Evolutionary conservation across 306 rosid genomes (phyloP).

Genomic region (peach (Prunus persica)): Prunus_persica_NCBIv2 NC_034014.1:184501-185000

Average conservation of each 20-base stretch:
- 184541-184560: constrained; percentile 64
- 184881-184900: background rate
- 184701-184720: background rate
- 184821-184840: background rate
- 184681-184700: background rate
- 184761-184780: background rate
- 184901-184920: background rate
- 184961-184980: background rate
- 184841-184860: background rate
- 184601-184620: constrained; percentile 38
- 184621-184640: constrained; percentile 15
- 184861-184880: constrained; percentile 2
- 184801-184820: background rate
- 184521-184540: constrained; percentile 80
- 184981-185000: background rate
- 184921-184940: background rate
- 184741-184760: background rate
- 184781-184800: background rate
- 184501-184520: constrained; percentile 23
- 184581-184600: constrained; percentile 39
- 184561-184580: constrained; percentile 46
- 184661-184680: constrained; percentile 7
- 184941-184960: background rate
- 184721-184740: background rate
- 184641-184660: constrained; percentile 27